Conservation (phyloP, 106 monocot species). For the Alisma plantagoaquatica region DNA sequence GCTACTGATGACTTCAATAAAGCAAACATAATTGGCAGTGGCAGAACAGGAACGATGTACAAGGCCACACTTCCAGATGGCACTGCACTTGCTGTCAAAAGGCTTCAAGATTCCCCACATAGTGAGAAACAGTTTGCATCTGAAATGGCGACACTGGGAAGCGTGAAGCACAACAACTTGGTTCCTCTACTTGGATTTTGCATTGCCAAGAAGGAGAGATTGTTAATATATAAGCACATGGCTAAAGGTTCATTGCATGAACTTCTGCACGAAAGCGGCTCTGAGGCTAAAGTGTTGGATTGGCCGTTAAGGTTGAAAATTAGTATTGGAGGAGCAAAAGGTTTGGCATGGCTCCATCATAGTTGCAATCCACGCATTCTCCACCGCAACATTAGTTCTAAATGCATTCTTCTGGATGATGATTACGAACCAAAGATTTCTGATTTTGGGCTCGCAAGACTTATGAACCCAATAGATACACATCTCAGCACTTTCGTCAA, state of each 20-base stretch:
- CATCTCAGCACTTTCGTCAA: constrained; percentile 90
- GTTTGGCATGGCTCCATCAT: constrained; percentile 93
- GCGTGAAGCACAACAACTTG: constrained; percentile 43
- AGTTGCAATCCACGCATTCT: constrained; percentile 85
- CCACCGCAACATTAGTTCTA: constrained; percentile 88
- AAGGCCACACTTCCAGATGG: constrained; percentile 67
- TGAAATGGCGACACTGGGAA: constrained; percentile 77
- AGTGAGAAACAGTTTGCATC: constrained; percentile 50
- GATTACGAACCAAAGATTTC: constrained; percentile 83
- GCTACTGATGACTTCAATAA: constrained; percentile 68
- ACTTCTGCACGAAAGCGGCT: constrained; percentile 27
- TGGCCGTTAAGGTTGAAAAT: constrained; percentile 72
- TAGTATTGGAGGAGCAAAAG: constrained; percentile 63
- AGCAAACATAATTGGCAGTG: constrained; percentile 53
- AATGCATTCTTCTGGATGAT: constrained; percentile 76
- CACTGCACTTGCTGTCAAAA: constrained; percentile 50
- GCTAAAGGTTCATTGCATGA: constrained; percentile 53
- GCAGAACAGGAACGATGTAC: constrained; percentile 70
- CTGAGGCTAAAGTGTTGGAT: constrained; percentile 21
- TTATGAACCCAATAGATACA: constrained; percentile 91
- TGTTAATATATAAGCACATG: constrained; percentile 74
- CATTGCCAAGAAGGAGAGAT: constrained; percentile 59
- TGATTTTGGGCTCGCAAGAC: constrained; percentile 76
- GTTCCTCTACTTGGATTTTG: constrained; percentile 76
- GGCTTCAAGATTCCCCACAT: constrained; percentile 65